Conservation (phyloP, 139 green algal species). For the Pseudopediastrum boryanum region DNA sequence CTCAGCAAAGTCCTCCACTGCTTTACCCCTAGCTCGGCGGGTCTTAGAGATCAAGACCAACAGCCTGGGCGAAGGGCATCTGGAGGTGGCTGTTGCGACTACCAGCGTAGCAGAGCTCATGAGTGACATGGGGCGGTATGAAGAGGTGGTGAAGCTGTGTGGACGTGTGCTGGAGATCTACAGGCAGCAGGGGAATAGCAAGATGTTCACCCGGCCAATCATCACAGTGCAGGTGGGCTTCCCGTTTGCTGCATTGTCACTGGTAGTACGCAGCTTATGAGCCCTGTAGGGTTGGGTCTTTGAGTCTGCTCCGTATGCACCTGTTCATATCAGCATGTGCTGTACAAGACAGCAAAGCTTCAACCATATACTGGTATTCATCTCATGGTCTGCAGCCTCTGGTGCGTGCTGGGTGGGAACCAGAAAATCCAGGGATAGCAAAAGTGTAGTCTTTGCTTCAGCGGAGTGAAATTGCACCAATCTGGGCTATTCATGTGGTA, state of each 20-base stretch:
- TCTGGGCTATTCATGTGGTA: no score
- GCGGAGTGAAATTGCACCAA: no score
- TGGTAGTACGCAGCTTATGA: no score
- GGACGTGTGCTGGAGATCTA: background rate
- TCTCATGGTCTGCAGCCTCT: background rate
- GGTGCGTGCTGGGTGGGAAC: background rate
- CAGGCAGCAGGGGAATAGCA: no score
- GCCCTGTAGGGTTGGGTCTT: no score
- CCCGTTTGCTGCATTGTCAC: no score
- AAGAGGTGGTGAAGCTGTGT: background rate
- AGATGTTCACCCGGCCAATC: no score
- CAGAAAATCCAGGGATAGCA: no score
- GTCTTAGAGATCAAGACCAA: constrained; percentile 38
- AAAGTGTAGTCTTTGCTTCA: no score
- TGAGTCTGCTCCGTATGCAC: no score
- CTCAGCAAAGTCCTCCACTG: constrained; percentile 25
- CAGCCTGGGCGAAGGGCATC: constrained; percentile 24
- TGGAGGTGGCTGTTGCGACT: constrained; percentile 27
- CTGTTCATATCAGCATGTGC: no score
- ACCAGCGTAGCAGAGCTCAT: constrained; percentile 37
- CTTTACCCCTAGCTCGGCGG: constrained; percentile 33
- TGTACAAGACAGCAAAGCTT: background rate
- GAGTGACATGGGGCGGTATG: constrained; percentile 28
- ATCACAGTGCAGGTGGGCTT: no score
- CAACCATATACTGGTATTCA: background rate